Percentiles rank a stretch among this genome's conserved stretches.
Evolutionary conservation across 2,329 filamentous ascomycete genomes (phyloP).

Genomic region (Trichophyton equinum): DNA sequence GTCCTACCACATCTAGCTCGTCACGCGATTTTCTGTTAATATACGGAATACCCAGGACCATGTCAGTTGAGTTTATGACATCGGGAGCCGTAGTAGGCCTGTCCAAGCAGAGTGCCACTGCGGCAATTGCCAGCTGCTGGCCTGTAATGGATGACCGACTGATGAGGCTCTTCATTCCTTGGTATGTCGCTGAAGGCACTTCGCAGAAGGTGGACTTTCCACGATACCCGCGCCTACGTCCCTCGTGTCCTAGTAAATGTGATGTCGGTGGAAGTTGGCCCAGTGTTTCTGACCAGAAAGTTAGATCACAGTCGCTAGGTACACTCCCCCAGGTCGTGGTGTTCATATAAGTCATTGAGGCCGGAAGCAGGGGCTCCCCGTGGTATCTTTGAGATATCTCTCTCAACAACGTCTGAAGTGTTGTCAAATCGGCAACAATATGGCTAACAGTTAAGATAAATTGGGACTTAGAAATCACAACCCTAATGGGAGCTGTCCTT

Average conservation of each 20-base stretch:
- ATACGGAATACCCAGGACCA: conserved; percentile 20
- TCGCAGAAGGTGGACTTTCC: not conserved
- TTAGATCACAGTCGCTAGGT: not conserved
- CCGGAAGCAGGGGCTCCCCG: conserved; percentile 1
- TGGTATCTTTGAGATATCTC: conserved; percentile 18
- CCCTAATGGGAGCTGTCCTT: conserved; percentile 17
- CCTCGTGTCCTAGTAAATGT: not conserved
- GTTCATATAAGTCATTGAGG: conserved; percentile 5
- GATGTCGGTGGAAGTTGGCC: not conserved
- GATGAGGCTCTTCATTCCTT: not conserved
- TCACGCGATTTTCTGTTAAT: conserved; percentile 16
- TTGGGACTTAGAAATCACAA: conserved; percentile 15
- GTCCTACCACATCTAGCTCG: conserved; percentile 18
- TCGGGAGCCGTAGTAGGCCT: not conserved
- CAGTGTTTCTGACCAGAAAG: conserved; percentile 2
- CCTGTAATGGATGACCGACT: conserved; percentile 8
- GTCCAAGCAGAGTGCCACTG: conserved; percentile 9
- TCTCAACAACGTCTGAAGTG: conserved; percentile 18
- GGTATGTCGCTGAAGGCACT: not conserved
- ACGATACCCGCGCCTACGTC: not conserved
- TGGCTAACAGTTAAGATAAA: conserved; percentile 21
- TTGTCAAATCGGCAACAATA: conserved; percentile 25
- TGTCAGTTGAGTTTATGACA: conserved; percentile 12
- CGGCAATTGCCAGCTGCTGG: conserved; percentile 18
- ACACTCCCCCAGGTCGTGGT: conserved; percentile 7